Conservation (phyloP, 2,329 filamentous ascomycete genomes). For the Fusarium falciforme region DNA sequence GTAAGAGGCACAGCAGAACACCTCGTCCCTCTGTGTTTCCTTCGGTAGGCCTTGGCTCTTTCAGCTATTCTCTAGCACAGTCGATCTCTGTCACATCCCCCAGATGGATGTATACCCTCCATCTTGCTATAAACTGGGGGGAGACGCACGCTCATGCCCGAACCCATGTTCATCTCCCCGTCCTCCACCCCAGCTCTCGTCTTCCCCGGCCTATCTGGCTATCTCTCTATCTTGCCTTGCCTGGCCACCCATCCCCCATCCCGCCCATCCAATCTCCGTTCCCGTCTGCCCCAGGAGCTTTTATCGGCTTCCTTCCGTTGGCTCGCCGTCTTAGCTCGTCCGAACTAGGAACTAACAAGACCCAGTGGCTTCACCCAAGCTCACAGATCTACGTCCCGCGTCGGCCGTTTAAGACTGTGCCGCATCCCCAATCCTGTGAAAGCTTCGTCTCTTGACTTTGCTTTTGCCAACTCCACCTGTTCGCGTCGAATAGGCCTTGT, state of each 20-base stretch:
- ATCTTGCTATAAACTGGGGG: slow-evolving; percentile 12
- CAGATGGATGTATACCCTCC: slow-evolving; percentile 12
- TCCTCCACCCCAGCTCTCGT: slow-evolving; percentile 22
- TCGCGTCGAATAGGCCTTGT: slow-evolving; percentile 1
- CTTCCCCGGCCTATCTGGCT: slow-evolving; percentile 32
- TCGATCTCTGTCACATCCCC: slow-evolving; percentile 1
- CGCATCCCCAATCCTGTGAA: slow-evolving; percentile 4
- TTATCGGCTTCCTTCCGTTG: slow-evolving; percentile 33
- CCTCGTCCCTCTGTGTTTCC: slow-evolving; percentile 22
- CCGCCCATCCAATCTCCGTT: slow-evolving; percentile 32
- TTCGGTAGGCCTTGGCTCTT: slow-evolving; percentile 18
- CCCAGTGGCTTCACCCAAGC: slow-evolving; percentile 15
- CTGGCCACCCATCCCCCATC: slow-evolving; percentile 27
- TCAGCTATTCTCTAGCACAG: background rate
- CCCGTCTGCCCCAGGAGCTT: slow-evolving; percentile 24
- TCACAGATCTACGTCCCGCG: background rate
- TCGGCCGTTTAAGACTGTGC: slow-evolving; percentile 25
- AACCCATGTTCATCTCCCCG: slow-evolving; percentile 14
- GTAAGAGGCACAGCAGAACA: slow-evolving; percentile 23
- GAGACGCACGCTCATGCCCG: slow-evolving; percentile 5
- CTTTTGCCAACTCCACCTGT: background rate
- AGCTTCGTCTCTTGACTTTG: slow-evolving; percentile 7
- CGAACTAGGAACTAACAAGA: slow-evolving; percentile 23
- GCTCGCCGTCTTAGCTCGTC: slow-evolving; percentile 12
- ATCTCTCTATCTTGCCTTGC: slow-evolving; percentile 34